Evolutionary conservation across 805 yeast genomes (phyloP).

Genomic region (Candida yuanshanica): DNA sequence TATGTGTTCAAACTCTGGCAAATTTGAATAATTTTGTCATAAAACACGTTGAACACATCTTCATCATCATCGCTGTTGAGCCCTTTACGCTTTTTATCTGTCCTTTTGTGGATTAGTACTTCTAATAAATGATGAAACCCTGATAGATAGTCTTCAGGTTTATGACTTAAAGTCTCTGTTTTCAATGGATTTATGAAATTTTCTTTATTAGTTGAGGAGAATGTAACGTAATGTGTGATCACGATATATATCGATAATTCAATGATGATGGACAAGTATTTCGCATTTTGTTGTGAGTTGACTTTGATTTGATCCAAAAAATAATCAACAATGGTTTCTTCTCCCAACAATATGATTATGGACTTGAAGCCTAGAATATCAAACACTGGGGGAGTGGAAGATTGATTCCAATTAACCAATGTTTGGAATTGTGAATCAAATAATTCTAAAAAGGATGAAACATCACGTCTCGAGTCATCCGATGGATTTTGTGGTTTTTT

Average conservation of each 20-base stretch:
- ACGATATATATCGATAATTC: conserved; percentile 20
- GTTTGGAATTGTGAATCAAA: conserved; percentile 18
- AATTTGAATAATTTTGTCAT: conserved; percentile 16
- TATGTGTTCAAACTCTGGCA: conserved; percentile 4
- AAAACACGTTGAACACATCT: conserved; percentile 12
- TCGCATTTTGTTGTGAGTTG: conserved; percentile 11
- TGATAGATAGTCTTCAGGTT: conserved; percentile 1
- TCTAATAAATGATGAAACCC: conserved; percentile 5
- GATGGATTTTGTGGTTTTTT: neutral
- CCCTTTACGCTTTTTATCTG: conserved; percentile 6
- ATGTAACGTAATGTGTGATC: conserved; percentile 8
- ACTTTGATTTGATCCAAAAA: conserved; percentile 16
- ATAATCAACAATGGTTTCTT: conserved; percentile 14
- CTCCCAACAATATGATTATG: conserved; percentile 15
- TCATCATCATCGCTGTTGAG: neutral
- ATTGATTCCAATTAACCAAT: conserved; percentile 20
- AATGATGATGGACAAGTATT: conserved; percentile 10
- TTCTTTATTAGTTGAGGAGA: conserved; percentile 1
- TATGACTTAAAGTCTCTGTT: neutral
- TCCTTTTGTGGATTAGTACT: conserved; percentile 2
- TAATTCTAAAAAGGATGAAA: conserved; percentile 10
- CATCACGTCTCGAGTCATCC: neutral
- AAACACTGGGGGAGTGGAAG: conserved; percentile 13
- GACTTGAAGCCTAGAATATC: conserved; percentile 15
- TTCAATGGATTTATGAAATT: conserved; percentile 2